Percentiles rank a stretch among this genome's conserved stretches.
These are phyloP conservation scores for Flaveria linearis DNA, from an alignment of 129 eudicot species.

Conservation along the genomic window DNA sequence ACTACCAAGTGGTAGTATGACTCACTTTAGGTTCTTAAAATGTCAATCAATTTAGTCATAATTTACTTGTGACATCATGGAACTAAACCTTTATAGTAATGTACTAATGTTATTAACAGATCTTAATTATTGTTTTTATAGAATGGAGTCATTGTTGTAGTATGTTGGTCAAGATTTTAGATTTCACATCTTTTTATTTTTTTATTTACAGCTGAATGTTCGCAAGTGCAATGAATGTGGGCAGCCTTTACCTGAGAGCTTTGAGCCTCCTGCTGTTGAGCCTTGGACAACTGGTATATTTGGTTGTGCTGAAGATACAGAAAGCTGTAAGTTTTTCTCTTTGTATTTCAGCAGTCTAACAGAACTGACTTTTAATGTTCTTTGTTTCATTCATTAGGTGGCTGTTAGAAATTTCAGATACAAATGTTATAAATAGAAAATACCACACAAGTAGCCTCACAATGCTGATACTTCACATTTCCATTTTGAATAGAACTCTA, in stretches of 20 bases:
- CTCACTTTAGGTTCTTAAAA: background rate
- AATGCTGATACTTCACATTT: background rate
- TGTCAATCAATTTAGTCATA: background rate
- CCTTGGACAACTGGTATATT: constrained; percentile 92
- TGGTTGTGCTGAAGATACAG: constrained; percentile 82
- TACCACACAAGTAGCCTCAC: constrained; percentile 14
- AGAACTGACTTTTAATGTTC: background rate
- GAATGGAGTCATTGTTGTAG: background rate
- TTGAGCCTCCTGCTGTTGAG: constrained; percentile 82
- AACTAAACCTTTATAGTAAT: background rate
- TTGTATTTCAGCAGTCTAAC: background rate
- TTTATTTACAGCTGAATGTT: constrained; percentile 55
- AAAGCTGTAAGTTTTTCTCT: constrained; percentile 69
- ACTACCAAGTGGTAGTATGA: background rate
- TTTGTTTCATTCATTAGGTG: constrained; percentile 15
- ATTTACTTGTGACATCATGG: background rate
- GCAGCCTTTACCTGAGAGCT: constrained; percentile 91
- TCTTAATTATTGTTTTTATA: background rate
- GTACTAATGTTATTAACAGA: background rate
- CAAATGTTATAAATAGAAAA: background rate
- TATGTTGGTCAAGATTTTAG: background rate
- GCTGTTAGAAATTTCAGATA: background rate
- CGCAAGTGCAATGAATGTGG: constrained; percentile 91
- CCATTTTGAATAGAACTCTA: background rate
- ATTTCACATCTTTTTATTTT: background rate